These are phyloP conservation scores for Protomyces inundatus DNA, from an alignment of 1,139 yeast genomes.

Conservation along the genomic window DNA sequence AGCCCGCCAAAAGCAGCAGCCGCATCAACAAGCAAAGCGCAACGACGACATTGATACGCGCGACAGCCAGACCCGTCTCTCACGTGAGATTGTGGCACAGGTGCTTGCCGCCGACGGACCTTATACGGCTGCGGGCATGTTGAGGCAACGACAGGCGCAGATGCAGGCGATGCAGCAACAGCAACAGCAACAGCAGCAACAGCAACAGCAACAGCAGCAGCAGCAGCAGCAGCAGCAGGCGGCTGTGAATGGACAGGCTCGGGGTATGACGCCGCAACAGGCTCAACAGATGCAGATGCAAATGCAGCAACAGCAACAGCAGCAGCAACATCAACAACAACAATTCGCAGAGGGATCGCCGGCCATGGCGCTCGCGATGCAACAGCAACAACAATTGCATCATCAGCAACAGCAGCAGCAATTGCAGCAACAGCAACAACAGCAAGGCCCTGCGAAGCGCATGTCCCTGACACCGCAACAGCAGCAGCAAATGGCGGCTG, in stretches of 20 bases:
- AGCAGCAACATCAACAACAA: background rate
- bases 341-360: background rate
- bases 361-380: background rate
- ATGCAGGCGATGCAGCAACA: background rate
- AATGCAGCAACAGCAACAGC: background rate
- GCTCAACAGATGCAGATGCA: constrained; percentile 2
- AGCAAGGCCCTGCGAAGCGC: background rate
- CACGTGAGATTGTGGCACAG: background rate
- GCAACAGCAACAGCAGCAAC: background rate
- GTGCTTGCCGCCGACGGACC: background rate
- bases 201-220: background rate
- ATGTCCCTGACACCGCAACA: background rate
- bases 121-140: background rate
- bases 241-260: background rate
- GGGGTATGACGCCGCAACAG: background rate
- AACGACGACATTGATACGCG: too few species aligned
- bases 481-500: background rate
- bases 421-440: background rate
- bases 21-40: too few species aligned
- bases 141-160: background rate
- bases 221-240: background rate
- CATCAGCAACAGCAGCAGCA: background rate
- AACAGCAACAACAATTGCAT: background rate
- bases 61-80: background rate
- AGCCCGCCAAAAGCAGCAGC: too few species aligned